Evolutionary conservation across 2,329 filamentous ascomycete genomes (phyloP), one percentile per base, ranked within the genome.

Genomic region (Pseudocercospora pini-densiflorae): DNA sequence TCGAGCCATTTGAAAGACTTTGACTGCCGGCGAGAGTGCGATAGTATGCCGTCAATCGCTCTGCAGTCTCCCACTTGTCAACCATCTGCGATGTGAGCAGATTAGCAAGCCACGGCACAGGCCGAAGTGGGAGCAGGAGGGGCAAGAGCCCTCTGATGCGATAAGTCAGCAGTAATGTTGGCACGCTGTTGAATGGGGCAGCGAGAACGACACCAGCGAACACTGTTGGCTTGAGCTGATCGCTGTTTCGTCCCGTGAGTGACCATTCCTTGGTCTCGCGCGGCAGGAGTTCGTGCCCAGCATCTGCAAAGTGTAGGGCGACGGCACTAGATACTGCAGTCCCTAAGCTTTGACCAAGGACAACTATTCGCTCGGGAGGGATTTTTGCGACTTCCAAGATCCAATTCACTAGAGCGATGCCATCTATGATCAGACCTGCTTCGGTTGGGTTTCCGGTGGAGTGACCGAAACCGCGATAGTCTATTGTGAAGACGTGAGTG

Each of bases 391-490:
- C 81, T 21, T 87, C 81, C 43, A 93, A 83, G 9, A 91, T 88
- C 81, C 91, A 96, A 67, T 93, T 85, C 2, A 96, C 83, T 2
- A 92, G 81, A 0, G 92, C 84, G 3, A 90, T 83, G 16, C 90
- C 92, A 76, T 98, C 94, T 4, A 87, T 87, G 63, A 97, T 92
- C 7, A 98, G 81, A 0, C 94, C 94, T 40, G 86, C 81, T 80
- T 98, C 94, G 0, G 89, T 90, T 0, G 94, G 94, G 3, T 80
- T 81, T n/a, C 94, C 93, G 0, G 89, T 92, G 8, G 92, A 95
- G 45, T 87, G 85, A 0, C 93, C 94, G 72, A 92, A 97, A 6
- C 94, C 94, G 19, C 94, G 90, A 79, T 97, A 97, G 82, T 97
- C 93, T 73, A 97, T 89, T 45, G 92, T 88, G n/a, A 97, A 83